Conservation (phyloP, 2,329 filamentous ascomycete species). For the Penicillium sp. region DNA sequence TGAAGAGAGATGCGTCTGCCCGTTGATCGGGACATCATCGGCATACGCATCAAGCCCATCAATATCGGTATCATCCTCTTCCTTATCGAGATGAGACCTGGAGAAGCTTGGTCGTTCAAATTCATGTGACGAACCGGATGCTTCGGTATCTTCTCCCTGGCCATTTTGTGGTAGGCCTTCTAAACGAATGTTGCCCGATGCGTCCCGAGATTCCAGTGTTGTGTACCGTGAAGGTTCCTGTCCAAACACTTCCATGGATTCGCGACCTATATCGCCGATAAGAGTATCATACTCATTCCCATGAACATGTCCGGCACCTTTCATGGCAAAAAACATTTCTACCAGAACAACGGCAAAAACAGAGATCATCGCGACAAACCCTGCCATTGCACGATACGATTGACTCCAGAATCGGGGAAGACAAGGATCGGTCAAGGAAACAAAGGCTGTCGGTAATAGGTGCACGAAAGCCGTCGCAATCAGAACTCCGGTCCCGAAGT, state of each 20-base stretch:
- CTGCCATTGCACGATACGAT: constrained; percentile 73
- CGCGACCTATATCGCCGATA: constrained; percentile 28
- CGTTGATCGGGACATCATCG: constrained; percentile 22
- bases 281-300: constrained; percentile 50
- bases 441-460: constrained; percentile 60
- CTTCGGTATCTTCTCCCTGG: constrained; percentile 5
- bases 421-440: constrained; percentile 58
- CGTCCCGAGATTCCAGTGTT: constrained; percentile 18
- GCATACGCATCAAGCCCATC: constrained; percentile 48
- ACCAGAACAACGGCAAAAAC: constrained; percentile 78
- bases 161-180: constrained; percentile 12
- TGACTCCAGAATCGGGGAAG: constrained; percentile 74
- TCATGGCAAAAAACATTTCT: constrained; percentile 82
- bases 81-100: constrained; percentile 43
- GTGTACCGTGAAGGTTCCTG: constrained; percentile 22
- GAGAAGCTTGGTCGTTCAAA: constrained; percentile 14
- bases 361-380: constrained; percentile 74
- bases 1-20: constrained; percentile 10
- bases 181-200: constrained; percentile 22
- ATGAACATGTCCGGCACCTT: constrained; percentile 58
- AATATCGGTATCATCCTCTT: constrained; percentile 52
- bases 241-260: constrained; percentile 17
- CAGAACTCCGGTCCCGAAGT: constrained; percentile 56
- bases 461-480: constrained; percentile 57
- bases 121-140: constrained; percentile 18